Percentiles rank a stretch among this genome's conserved stretches.
Evolutionary conservation across 2,329 filamentous ascomycete species (phyloP).

Genomic region (Sclerotinia nivalis): DNA sequence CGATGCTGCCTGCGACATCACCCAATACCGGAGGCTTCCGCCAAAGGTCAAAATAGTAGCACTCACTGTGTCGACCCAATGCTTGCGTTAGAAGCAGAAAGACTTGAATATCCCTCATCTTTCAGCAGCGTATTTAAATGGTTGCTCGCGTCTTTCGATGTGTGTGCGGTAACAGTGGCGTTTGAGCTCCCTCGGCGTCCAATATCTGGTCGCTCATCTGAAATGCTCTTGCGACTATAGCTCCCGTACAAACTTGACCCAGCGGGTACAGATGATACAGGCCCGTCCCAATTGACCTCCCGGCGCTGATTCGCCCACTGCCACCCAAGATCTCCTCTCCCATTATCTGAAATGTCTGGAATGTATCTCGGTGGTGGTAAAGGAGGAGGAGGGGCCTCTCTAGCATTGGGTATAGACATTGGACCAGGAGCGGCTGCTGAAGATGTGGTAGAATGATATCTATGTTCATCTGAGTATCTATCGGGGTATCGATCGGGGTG

Average conservation of each 20-base stretch:
- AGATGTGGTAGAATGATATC: constrained; percentile 41
- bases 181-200: constrained; percentile 44
- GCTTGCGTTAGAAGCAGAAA: constrained; percentile 41
- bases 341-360: constrained; percentile 50
- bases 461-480: constrained; percentile 34
- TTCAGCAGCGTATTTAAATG: constrained; percentile 13
- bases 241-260: constrained; percentile 53
- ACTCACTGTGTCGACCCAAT: constrained; percentile 40
- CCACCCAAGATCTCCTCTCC: constrained; percentile 57
- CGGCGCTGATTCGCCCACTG: constrained; percentile 60
- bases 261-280: constrained; percentile 47
- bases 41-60: constrained; percentile 13
- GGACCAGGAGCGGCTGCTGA: constrained; percentile 49
- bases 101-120: constrained; percentile 44
- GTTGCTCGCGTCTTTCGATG: constrained; percentile 40
- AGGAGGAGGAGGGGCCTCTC: constrained; percentile 57
- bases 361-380: constrained; percentile 64
- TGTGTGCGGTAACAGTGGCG: constrained; percentile 47
- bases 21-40: not conserved
- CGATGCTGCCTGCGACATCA: not conserved
- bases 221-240: constrained; percentile 40
- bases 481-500: constrained; percentile 38
- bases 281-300: constrained; percentile 48
- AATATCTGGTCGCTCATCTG: constrained; percentile 37
- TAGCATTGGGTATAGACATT: constrained; percentile 63